Percentiles rank a stretch among this genome's conserved stretches.
These are phyloP conservation scores for Asparagopsis taxiformis DNA, from an alignment of 31 red algal genomes.

Conservation along the genomic window DNA sequence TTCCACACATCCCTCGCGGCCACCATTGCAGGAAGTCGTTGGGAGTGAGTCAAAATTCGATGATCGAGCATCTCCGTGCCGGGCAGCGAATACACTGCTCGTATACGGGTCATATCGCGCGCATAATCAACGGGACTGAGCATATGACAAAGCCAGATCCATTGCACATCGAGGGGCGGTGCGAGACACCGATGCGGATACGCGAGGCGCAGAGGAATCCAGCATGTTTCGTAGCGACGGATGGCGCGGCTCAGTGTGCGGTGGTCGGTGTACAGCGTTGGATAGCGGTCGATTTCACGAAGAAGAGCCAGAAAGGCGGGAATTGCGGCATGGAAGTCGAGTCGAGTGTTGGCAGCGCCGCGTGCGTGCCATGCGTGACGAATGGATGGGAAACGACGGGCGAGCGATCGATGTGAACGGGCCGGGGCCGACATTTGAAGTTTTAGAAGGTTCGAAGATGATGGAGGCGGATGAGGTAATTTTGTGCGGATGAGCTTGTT, in stretches of 20 bases:
- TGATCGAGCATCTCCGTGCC: slow-evolving; percentile 1
- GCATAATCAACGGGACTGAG: slow-evolving; percentile 8
- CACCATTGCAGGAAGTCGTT: not conserved
- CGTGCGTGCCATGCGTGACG: too few species aligned
- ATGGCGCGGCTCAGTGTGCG: slow-evolving; percentile 1
- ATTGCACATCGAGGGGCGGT: slow-evolving; percentile 22
- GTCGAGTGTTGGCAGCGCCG: too few species aligned
- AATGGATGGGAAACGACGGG: too few species aligned
- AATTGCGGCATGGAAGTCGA: too few species aligned
- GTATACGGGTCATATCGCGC: not conserved
- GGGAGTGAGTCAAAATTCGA: not conserved
- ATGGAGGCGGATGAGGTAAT: too few species aligned
- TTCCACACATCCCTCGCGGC: not conserved
- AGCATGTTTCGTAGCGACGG: slow-evolving; percentile 6
- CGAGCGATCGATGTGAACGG: too few species aligned
- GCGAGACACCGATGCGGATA: not conserved
- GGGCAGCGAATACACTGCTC: not conserved
- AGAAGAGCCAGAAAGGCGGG: slow-evolving; percentile 7
- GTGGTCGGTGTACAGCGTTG: slow-evolving; percentile 8
- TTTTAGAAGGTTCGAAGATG: too few species aligned
- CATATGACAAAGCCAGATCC: slow-evolving; percentile 17
- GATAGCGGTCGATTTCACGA: slow-evolving; percentile 6
- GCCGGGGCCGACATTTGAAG: too few species aligned
- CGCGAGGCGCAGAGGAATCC: slow-evolving; percentile 4
- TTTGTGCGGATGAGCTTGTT: too few species aligned